Conservation (phyloP, 352 stramenopile species). For the Peronospora farinosa region DNA sequence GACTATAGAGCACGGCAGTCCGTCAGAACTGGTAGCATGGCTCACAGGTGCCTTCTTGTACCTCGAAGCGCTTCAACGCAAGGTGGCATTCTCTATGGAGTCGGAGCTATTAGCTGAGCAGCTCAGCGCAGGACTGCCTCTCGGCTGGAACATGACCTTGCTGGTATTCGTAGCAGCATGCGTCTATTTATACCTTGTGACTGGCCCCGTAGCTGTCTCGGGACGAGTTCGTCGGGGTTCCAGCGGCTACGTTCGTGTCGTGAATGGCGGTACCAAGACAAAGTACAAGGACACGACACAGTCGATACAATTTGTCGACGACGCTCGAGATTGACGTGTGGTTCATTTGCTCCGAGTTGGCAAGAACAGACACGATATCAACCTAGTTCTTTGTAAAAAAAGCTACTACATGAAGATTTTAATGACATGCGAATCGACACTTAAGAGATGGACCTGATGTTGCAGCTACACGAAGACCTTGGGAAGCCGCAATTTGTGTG, state of each 20-base stretch:
- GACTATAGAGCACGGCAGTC: slow-evolving; percentile 6
- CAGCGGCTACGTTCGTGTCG: slow-evolving; percentile 33
- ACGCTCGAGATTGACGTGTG: slow-evolving; percentile 50
- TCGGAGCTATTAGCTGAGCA: slow-evolving; percentile 56
- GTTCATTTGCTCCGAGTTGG: no score
- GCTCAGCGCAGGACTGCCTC: slow-evolving; percentile 56
- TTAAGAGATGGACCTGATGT: no score
- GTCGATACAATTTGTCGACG: slow-evolving; percentile 64
- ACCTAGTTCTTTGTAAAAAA: no score
- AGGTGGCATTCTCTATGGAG: slow-evolving; percentile 48
- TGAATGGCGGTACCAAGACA: slow-evolving; percentile 29
- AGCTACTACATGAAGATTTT: no score
- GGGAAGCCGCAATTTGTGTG: no score
- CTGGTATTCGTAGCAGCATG: slow-evolving; percentile 47
- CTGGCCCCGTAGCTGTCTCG: slow-evolving; percentile 11
- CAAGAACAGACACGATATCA: no score
- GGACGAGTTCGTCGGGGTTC: slow-evolving; percentile 13
- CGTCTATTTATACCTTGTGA: slow-evolving; percentile 52
- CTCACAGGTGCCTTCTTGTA: slow-evolving; percentile 65
- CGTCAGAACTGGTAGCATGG: slow-evolving; percentile 44
- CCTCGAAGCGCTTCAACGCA: slow-evolving; percentile 53
- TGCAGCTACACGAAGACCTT: no score
- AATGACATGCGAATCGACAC: no score
- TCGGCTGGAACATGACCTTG: slow-evolving; percentile 61
- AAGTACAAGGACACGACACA: slow-evolving; percentile 45